Evolutionary conservation across 768 basidiomycete genomes (phyloP).

Genomic region (Calocybe cyanea): DNA sequence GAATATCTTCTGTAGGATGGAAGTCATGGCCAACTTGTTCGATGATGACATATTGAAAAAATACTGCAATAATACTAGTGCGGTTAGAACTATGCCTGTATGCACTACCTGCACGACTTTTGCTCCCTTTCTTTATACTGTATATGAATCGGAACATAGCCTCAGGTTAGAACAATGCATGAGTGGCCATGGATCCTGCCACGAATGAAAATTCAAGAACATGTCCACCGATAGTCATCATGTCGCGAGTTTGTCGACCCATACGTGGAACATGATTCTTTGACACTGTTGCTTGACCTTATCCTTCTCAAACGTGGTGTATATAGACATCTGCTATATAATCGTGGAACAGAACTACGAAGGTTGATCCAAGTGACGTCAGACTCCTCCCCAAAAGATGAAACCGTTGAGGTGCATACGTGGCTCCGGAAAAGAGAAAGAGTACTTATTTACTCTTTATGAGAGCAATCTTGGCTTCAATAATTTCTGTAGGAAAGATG

Average conservation of each 20-base stretch:
- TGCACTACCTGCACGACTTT: conserved; percentile 72
- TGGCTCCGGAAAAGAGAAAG: conserved; percentile 1
- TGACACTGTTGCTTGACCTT: conserved; percentile 76
- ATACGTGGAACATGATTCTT: conserved; percentile 79
- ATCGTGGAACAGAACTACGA: conserved; percentile 66
- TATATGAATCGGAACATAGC: conserved; percentile 76
- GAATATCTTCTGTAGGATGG: conserved; percentile 11
- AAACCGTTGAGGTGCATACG: no score
- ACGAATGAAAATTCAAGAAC: not conserved
- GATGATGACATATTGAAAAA: no score
- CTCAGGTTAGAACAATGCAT: conserved; percentile 84
- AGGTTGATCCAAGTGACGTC: conserved; percentile 25
- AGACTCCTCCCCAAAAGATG: no score
- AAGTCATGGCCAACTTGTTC: no score
- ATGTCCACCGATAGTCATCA: conserved; percentile 34
- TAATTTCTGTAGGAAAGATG: conserved; percentile 46
- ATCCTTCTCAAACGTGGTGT: conserved; percentile 81
- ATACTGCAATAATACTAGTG: no score
- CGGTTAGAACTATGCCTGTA: no score
- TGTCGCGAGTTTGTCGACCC: conserved; percentile 77
- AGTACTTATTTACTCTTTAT: not conserved
- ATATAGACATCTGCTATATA: conserved; percentile 78
- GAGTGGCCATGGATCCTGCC: no score
- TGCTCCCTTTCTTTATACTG: conserved; percentile 71
- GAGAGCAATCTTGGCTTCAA: not conserved